Base-by-base conservation (phyloP, 1,284 basidiomycete species). In the Ceratobasidium sp. region DNA sequence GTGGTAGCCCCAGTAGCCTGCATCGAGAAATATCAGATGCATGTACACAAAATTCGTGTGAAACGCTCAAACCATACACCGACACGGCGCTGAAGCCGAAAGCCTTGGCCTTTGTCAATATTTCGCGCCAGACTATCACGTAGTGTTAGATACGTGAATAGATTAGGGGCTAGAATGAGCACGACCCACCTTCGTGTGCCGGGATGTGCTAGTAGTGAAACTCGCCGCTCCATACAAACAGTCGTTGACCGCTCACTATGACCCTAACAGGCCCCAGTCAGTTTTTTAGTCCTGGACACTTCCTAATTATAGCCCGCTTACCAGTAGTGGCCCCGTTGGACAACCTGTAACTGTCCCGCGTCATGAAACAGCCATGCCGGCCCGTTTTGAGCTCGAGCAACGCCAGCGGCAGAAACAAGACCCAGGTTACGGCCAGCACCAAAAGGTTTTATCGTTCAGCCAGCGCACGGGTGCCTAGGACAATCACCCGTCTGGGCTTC, bases 191-290 rank as follows among this genome's bases (percentile, higher is more conserved):
- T 59, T 70, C 67, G 14, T 39, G 67, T 9, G 70, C 72, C 12
- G 72, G 72, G 28, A 73, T 73, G 16, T 64, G 72, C 72, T 64
- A 73, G 34, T 73, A 73, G 39, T 73, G 72, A 57, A 73, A 58
- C 46, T 72, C 72, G 53, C 72, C 72, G 41, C 61, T 65, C 72
- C 72, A 72, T 12, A 72, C 72, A 41, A 60, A 69, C 21, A 73
- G 21, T 12, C 72, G 43, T 45, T 73, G 53, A 34, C 72, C 72
- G 32, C 70, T 73, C 23, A 73, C 39, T n/a, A 60, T 73, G 46
- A 73, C 41, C 18, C 72, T 72, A 32, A 23, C 32, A 52, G 26
- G 43, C 30, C 18, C 48, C 28, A 12, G 34, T 70, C 12, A 58
- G 43, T 26, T 1, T 36, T 18, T 21, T 14, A 2, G n/a, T n/a